Conservation (phyloP, 352 stramenopile genomes). For the Globisporangium nagaii region DNA sequence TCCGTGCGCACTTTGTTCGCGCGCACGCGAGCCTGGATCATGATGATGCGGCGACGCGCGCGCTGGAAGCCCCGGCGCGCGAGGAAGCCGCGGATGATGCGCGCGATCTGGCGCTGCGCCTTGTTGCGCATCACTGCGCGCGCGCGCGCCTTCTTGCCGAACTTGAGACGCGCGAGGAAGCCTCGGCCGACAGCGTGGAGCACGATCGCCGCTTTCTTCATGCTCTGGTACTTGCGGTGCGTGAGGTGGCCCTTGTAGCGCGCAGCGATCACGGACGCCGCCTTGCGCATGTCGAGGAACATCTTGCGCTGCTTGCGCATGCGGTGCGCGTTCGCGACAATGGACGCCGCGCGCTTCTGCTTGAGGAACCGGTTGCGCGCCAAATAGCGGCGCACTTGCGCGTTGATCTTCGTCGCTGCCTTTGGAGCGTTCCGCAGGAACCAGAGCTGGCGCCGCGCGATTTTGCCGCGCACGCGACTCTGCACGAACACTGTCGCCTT, state of each 20-base stretch:
- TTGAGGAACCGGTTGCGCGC: constrained; percentile 60
- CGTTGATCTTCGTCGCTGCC: constrained; percentile 77
- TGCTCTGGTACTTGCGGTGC: constrained; percentile 55
- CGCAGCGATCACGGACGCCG: constrained; percentile 64
- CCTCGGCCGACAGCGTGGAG: constrained; percentile 75
- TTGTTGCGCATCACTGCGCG: constrained; percentile 70
- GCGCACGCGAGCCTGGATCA: constrained; percentile 84
- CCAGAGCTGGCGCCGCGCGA: constrained; percentile 55
- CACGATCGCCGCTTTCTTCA: constrained; percentile 68
- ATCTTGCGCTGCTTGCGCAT: constrained; percentile 58
- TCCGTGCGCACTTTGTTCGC: constrained; percentile 83
- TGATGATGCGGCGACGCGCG: constrained; percentile 60
- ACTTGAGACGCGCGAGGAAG: constrained; percentile 80
- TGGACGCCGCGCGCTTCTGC: constrained; percentile 59
- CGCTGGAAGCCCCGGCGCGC: constrained; percentile 49
- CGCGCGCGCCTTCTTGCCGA: constrained; percentile 79
- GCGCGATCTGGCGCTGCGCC: constrained; percentile 71
- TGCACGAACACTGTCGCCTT: constrained; percentile 71
- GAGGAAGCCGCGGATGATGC: constrained; percentile 68
- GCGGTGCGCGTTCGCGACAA: constrained; percentile 64
- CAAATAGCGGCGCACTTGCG: constrained; percentile 60
- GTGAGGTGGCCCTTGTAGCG: constrained; percentile 69
- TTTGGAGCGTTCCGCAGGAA: constrained; percentile 72
- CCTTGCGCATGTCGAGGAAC: constrained; percentile 61
- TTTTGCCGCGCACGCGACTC: constrained; percentile 60